phyloP scores from a whole-genome alignment of 306 rosid species.

The Potentilla sterilis region DNA sequence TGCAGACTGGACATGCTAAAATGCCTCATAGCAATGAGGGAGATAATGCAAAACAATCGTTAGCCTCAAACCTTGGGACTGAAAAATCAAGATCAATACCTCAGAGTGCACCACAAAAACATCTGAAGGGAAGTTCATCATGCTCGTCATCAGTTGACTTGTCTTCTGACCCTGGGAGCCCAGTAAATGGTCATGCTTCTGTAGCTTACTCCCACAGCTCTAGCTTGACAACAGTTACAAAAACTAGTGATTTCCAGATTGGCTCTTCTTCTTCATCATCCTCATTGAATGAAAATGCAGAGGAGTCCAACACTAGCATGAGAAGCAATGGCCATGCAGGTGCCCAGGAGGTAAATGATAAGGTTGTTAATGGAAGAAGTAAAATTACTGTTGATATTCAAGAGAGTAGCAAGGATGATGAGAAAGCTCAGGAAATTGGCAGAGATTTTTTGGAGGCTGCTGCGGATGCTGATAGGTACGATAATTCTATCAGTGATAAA shows the following conservation, averaged over 20 bases:
- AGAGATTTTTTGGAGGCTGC: slow-evolving; percentile 31
- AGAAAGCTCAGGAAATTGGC: slow-evolving; percentile 31
- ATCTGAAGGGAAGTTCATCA: slow-evolving; percentile 48
- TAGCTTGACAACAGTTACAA: slow-evolving; percentile 34
- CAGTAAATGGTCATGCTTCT: slow-evolving; percentile 50
- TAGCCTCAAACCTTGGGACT: slow-evolving; percentile 40
- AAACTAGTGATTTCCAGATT: slow-evolving; percentile 33
- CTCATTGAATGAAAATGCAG: slow-evolving; percentile 31
- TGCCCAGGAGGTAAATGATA: slow-evolving; percentile 35
- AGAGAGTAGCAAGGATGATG: slow-evolving; percentile 25
- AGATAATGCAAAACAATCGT: slow-evolving; percentile 35
- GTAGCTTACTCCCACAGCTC: slow-evolving; percentile 35
- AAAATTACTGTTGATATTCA: slow-evolving; percentile 22
- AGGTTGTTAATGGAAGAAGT: slow-evolving; percentile 20
- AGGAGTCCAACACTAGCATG: slow-evolving; percentile 34
- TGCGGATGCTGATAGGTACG: slow-evolving; percentile 26
- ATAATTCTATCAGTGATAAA: slow-evolving; percentile 34
- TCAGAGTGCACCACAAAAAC: slow-evolving; percentile 36
- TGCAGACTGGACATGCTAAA: slow-evolving; percentile 52
- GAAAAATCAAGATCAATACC: slow-evolving; percentile 38
- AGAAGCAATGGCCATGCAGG: slow-evolving; percentile 35
- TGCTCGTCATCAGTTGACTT: slow-evolving; percentile 52
- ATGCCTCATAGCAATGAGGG: slow-evolving; percentile 31
- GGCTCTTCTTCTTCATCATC: slow-evolving; percentile 47
- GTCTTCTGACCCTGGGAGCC: slow-evolving; percentile 58